Evolutionary conservation across 2,329 filamentous ascomycete genomes (phyloP), one percentile per base, ranked within the genome.

Genomic region (Neurospora crassa): DNA sequence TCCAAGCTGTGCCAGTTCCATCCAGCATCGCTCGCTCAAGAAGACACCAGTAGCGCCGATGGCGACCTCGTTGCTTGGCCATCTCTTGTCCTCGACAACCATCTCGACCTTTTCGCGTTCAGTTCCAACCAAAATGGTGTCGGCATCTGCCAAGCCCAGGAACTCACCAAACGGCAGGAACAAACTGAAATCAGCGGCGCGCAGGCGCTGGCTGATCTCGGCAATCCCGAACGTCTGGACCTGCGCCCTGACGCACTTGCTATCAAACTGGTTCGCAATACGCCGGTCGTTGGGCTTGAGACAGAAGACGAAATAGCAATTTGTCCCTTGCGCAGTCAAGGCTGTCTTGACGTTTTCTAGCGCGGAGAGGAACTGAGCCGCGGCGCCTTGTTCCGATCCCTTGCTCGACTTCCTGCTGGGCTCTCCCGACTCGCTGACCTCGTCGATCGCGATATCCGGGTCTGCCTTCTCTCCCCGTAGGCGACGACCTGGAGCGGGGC

Each of bases 261-360:
- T 97, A 81, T 99, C 96, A 77, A 98, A 99, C 78, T 99, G 96
- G 76, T 99, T 99, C 73, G 96, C 95, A 75, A 99, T 99, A 68
- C 96, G 90, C 70, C 96, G 89, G 79, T 99, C 96, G 76, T 99
- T 99, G 29, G 96, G 95, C 82, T 99, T 99, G 74, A 99, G 83
- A 78, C 96, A 99, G 81, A 99, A 97, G 67, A 99, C 88, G 76
- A 97, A 98, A 81, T 99, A 99, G 0, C 92, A 89, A 78, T 99
- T 99, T 12, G 94, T 92, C 78, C 94, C 92, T 4, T 91, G 88
- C 2, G 92, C 89, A 2, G 89, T 91, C 67, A 99, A 84, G 2
- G 93, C 94, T 76, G 95, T 94, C 72, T 91, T 96, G 71, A 99
- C 92, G 72, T 96, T 96, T 75, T 97, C 93, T 37, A 99, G 84